Percentiles rank a stretch among this genome's conserved stretches.
Conservation (phyloP, 202 grass and related monocot species). For the Dendrocalamus latiflorus region DNA sequence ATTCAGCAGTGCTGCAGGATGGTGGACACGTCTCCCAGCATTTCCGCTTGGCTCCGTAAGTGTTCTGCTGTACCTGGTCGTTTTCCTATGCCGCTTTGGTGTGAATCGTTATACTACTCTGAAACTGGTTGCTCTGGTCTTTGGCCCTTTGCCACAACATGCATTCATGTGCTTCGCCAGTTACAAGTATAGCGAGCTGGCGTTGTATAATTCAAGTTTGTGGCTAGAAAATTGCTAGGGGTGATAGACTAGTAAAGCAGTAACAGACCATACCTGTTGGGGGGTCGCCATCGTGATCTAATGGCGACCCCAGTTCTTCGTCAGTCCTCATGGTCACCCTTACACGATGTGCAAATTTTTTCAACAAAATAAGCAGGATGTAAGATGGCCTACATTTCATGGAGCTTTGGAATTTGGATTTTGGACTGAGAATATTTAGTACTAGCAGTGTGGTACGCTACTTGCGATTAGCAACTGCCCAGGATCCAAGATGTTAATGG, state of each 20-base stretch:
- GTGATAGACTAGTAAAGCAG: background rate
- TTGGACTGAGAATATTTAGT: background rate
- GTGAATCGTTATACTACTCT: background rate
- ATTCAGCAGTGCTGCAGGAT: conserved; percentile 2
- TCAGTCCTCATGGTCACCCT: background rate
- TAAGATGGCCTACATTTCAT: background rate
- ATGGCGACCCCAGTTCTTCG: background rate
- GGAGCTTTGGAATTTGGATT: background rate
- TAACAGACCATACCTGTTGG: background rate
- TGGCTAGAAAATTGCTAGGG: background rate
- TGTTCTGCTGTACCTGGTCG: background rate
- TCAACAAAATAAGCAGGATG: background rate
- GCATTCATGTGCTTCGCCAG: background rate
- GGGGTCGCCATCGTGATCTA: background rate
- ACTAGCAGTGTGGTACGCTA: background rate
- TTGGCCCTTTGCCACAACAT: background rate
- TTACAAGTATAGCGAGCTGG: background rate
- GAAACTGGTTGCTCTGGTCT: background rate
- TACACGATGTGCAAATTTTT: background rate
- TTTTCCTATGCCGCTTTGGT: too few relatives aligned
- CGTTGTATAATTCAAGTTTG: conserved; percentile 10
- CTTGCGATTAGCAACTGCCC: background rate
- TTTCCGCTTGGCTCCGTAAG: conserved; percentile 1
- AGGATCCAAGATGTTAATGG: background rate
- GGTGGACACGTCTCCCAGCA: conserved; percentile 10